These are phyloP conservation scores for Emmonsiellopsis sp. DNA, from an alignment of 2,329 filamentous ascomycete genomes.

Conservation along the genomic window DNA sequence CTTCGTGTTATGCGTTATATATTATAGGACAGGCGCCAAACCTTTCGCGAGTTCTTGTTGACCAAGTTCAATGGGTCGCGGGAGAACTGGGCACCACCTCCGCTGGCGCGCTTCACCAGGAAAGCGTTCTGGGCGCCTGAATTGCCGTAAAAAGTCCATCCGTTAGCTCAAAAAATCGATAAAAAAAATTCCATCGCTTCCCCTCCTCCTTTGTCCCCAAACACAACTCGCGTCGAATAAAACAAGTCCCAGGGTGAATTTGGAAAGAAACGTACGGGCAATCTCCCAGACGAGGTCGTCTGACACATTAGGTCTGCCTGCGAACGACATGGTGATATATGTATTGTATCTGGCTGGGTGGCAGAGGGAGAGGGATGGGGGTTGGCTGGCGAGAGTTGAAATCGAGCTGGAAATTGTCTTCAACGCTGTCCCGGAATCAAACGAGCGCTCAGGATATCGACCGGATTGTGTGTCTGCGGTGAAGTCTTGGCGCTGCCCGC, in stretches of 20 bases:
- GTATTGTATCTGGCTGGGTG: conserved; percentile 8
- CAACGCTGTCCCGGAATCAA: too few species aligned
- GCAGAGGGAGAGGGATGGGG: background rate
- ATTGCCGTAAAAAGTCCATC: background rate
- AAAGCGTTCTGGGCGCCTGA: conserved; percentile 79
- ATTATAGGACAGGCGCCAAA: conserved; percentile 25
- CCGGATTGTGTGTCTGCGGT: too few species aligned
- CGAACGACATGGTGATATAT: conserved; percentile 31
- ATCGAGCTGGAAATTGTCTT: background rate
- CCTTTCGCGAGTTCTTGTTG: conserved; percentile 89
- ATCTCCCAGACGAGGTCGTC: conserved; percentile 91
- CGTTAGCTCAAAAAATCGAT: background rate
- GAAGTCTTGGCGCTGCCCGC: background rate
- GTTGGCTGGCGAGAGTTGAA: background rate
- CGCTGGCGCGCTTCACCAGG: conserved; percentile 79
- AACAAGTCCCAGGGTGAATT: background rate
- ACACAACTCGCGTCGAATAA: background rate
- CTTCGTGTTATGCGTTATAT: background rate
- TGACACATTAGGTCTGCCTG: conserved; percentile 64
- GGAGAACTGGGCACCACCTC: conserved; percentile 80
- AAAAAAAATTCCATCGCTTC: background rate
- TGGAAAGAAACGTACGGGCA: conserved; percentile 64
- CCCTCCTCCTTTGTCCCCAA: background rate
- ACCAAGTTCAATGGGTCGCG: conserved; percentile 86
- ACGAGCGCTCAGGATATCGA: too few species aligned